Percentiles rank a stretch among this genome's conserved stretches.
Conservation (phyloP, 1,139 yeast species). For the Saccharomycopsis hybrid region DNA sequence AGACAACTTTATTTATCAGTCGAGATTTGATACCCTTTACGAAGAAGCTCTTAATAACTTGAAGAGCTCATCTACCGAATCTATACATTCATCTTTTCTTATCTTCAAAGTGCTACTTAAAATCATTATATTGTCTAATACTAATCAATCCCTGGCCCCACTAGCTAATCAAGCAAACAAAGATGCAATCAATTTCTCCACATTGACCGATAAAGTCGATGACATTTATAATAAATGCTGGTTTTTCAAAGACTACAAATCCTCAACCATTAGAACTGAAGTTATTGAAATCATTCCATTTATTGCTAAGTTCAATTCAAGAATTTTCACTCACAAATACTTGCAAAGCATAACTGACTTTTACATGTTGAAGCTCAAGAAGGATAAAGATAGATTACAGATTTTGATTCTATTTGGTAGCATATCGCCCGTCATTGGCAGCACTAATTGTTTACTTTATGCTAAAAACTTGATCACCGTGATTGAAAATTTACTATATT, state of each 20-base stretch:
- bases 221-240: constrained; percentile 16
- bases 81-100: constrained; percentile 18
- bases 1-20: constrained; percentile 7
- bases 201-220: constrained; percentile 14
- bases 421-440: constrained; percentile 15
- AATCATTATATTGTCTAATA: constrained; percentile 8
- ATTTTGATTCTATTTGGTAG: constrained; percentile 17
- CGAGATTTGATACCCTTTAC: constrained; percentile 9
- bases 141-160: constrained; percentile 3
- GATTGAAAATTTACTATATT: constrained; percentile 15
- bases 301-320: constrained; percentile 72
- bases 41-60: constrained; percentile 13
- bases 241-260: constrained; percentile 71
- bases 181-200: constrained; percentile 5
- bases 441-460: constrained; percentile 11
- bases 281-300: constrained; percentile 77
- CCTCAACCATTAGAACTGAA: constrained; percentile 71
- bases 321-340: constrained; percentile 71
- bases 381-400: constrained; percentile 57
- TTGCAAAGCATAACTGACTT: constrained; percentile 75
- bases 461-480: constrained; percentile 15
- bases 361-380: constrained; percentile 72
- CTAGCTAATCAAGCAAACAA: not conserved
- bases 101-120: constrained; percentile 16
- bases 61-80: constrained; percentile 15